Evolutionary conservation across 805 yeast genomes (phyloP).

Genomic region (Ogataea paradorogensis): DNA sequence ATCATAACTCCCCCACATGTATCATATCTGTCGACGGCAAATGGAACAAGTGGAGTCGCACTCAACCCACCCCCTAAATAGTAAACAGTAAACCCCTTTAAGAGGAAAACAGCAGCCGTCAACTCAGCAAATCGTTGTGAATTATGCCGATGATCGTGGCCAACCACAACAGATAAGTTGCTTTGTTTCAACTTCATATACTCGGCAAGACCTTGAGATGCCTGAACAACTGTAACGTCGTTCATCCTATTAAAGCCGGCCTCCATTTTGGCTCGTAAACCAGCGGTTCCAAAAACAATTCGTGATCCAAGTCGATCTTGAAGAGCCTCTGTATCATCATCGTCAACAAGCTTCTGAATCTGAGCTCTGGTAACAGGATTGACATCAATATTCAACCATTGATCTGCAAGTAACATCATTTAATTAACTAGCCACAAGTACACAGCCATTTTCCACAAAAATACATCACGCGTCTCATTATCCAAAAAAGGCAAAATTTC

Average conservation of each 20-base stretch:
- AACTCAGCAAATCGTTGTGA: conserved; percentile 77
- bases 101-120: conserved; percentile 70
- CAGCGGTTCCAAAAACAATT: conserved; percentile 90
- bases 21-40: conserved; percentile 58
- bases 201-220: conserved; percentile 76
- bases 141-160: conserved; percentile 87
- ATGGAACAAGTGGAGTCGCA: conserved; percentile 94
- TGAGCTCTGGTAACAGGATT: conserved; percentile 49
- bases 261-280: conserved; percentile 81
- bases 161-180: conserved; percentile 58
- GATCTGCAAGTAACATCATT: conserved; percentile 26
- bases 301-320: conserved; percentile 53
- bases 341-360: conserved; percentile 43
- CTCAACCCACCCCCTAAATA: conserved; percentile 51
- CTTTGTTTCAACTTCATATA: conserved; percentile 41
- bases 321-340: conserved; percentile 41
- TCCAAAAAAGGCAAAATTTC: conserved; percentile 10
- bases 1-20: conserved; percentile 89
- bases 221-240: conserved; percentile 82
- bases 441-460: no score
- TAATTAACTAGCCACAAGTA: no score
- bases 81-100: conserved; percentile 67
- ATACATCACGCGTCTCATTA: not conserved
- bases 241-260: conserved; percentile 91
- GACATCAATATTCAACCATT: conserved; percentile 41